These are phyloP conservation scores for Nepenthes gracilis DNA, from an alignment of 148 eudicot genomes.

Conservation along the genomic window DNA sequence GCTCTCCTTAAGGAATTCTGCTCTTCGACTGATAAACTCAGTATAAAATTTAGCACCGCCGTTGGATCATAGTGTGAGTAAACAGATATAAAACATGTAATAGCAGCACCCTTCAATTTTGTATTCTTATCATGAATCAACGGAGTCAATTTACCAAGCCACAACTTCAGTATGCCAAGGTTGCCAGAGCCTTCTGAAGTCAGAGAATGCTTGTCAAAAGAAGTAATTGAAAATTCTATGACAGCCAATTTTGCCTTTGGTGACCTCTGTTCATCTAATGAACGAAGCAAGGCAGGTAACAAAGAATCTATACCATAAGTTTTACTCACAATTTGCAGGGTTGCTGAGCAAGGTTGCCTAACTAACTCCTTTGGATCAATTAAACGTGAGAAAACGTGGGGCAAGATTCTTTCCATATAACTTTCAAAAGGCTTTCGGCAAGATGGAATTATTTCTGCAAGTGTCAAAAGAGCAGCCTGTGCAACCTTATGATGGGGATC, in stretches of 20 bases:
- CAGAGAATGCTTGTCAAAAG: constrained; percentile 75
- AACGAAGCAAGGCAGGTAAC: constrained; percentile 92
- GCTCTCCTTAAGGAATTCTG: constrained; percentile 93
- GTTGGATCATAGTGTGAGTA: constrained; percentile 80
- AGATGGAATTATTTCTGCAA: constrained; percentile 86
- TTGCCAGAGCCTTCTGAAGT: constrained; percentile 74
- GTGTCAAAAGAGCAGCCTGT: constrained; percentile 97
- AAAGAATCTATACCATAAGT: constrained; percentile 91
- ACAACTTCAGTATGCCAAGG: constrained; percentile 73
- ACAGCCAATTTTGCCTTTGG: constrained; percentile 98
- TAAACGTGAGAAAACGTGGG: constrained; percentile 88
- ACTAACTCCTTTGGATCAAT: constrained; percentile 95
- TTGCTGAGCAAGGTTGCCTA: constrained; percentile 81
- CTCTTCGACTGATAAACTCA: constrained; percentile 87
- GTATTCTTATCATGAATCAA: constrained; percentile 87
- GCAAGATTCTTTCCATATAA: constrained; percentile 92
- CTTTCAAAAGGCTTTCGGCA: constrained; percentile 92
- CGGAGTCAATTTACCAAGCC: constrained; percentile 93
- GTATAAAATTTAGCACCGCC: constrained; percentile 76
- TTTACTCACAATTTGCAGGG: constrained; percentile 78
- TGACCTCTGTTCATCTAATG: constrained; percentile 94
- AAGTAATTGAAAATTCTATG: constrained; percentile 82
- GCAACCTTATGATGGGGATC: constrained; percentile 99
- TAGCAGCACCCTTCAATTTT: constrained; percentile 86
- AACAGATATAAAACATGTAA: constrained; percentile 84